Evolutionary conservation across 768 basidiomycete species (phyloP), one percentile per base, ranked within the genome.

Genomic region (Leccinum fibrillosum): DNA sequence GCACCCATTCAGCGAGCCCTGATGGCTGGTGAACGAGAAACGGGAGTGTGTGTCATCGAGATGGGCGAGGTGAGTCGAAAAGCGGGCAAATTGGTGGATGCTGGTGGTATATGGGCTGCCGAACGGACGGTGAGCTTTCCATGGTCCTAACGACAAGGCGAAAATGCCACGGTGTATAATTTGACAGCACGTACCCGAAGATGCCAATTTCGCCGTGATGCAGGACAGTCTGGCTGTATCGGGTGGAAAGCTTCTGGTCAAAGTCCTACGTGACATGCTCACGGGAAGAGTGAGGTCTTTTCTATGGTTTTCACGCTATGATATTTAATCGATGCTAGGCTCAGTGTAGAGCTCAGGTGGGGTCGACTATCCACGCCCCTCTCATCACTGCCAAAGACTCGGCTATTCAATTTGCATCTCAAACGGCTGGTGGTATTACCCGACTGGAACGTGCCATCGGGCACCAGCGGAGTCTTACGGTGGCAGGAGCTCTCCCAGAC

Each of bases 1-100:
- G 91, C 93, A 3, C 94, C 94, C 0, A 90, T 98, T 39, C 94
- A 97, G 66, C 89, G 86, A 65, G 81, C 88, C 0, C 77, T 98
- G 42, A 73, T 90, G 47, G 84, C 87, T 58, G 85, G 83, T 2
- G 86, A 86, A 53, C 67, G 65, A 5, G 78, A 82, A 60, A 92
- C 90, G 0, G 94, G 19, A 19, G 19, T 19, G 1, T 90, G 85
- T 58, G 80, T 98, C 3, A 85, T 88, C 57, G 82, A 87, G 59
- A 92, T 92, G 87, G 77, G 84, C 54, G 84, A 86, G 64, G 76
- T 72, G 9, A 67, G 60, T 39, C 65, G 77, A 51, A 80, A 73
- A 54, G 79, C 81, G 54, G 92, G 92, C 0, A 71, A 64, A 34
- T 52, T 45, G 12, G 86, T 94, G 39, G 94, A 96, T 71, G 80